Percentiles rank a stretch among this genome's conserved stretches.
These are phyloP conservation scores for Nicotiana knightiana DNA, from an alignment of 257 asterid genomes.

Conservation along the genomic window DNA sequence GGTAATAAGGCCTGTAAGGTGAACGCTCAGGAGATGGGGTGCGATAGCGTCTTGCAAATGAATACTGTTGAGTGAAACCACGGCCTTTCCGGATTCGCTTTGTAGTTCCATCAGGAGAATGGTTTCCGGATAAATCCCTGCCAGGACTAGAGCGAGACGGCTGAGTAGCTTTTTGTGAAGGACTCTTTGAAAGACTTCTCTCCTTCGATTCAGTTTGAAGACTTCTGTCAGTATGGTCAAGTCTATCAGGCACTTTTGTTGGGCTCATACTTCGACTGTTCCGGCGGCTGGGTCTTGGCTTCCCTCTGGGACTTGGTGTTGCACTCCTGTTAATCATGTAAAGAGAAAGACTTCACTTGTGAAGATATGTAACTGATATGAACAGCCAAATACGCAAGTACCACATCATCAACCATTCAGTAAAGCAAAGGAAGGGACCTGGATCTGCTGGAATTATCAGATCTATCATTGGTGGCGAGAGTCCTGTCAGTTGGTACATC, in stretches of 20 bases:
- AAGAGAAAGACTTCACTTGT: neutral
- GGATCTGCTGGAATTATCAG: slow-evolving; percentile 46
- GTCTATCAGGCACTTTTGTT: slow-evolving; percentile 23
- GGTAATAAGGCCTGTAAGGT: slow-evolving; percentile 55
- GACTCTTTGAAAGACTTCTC: slow-evolving; percentile 33
- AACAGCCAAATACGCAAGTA: neutral
- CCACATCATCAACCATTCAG: neutral
- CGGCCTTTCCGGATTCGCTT: slow-evolving; percentile 95
- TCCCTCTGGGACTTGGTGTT: slow-evolving; percentile 35
- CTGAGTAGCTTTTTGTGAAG: slow-evolving; percentile 35
- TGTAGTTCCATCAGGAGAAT: slow-evolving; percentile 71
- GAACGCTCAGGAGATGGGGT: slow-evolving; percentile 91
- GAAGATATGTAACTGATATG: neutral
- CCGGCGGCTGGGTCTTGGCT: slow-evolving; percentile 30
- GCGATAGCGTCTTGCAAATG: slow-evolving; percentile 84
- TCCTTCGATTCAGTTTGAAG: slow-evolving; percentile 28
- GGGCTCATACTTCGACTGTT: slow-evolving; percentile 42
- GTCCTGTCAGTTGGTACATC: slow-evolving; percentile 24
- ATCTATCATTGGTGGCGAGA: slow-evolving; percentile 13
- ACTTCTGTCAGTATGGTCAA: slow-evolving; percentile 21
- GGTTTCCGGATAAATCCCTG: slow-evolving; percentile 42
- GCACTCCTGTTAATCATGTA: slow-evolving; percentile 43
- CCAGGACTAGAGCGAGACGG: slow-evolving; percentile 29
- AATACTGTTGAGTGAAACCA: slow-evolving; percentile 77
- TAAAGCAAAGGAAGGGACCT: slow-evolving; percentile 35